phyloP scores from a whole-genome alignment of 2,329 filamentous ascomycete genomes.

The Graphilbum sp. region DNA sequence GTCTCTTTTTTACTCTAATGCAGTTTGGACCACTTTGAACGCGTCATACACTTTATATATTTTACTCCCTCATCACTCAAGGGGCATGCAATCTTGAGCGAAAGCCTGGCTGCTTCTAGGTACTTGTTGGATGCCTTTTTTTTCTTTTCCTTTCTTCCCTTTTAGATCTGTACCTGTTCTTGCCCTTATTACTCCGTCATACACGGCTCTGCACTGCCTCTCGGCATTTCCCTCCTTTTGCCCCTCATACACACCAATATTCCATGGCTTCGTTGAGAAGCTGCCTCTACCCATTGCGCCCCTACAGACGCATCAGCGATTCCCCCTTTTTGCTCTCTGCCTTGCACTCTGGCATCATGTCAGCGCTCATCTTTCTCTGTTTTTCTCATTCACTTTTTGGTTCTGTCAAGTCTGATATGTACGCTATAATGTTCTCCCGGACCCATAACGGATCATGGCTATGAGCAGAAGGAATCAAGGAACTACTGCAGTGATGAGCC shows the following conservation, averaged over 20 bases:
- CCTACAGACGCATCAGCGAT: too few relatives aligned
- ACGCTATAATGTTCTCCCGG: too few relatives aligned
- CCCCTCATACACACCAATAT: not conserved
- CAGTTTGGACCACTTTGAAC: constrained; percentile 7
- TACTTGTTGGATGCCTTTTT: constrained; percentile 3
- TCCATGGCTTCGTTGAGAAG: too few relatives aligned
- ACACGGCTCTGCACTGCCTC: not conserved
- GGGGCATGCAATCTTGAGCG: constrained; percentile 8
- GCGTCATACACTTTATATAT: not conserved
- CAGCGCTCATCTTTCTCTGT: not conserved
- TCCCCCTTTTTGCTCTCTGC: not conserved
- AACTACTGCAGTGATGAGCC: too few relatives aligned
- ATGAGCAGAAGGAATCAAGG: too few relatives aligned
- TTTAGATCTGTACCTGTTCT: not conserved
- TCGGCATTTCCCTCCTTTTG: not conserved
- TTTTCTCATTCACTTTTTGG: not conserved
- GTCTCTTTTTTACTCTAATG: constrained; percentile 7
- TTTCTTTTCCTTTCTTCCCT: not conserved
- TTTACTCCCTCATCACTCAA: too few relatives aligned
- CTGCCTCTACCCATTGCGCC: too few relatives aligned
- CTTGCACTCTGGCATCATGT: not conserved
- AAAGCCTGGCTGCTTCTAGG: constrained; percentile 9
- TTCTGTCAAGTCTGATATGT: not conserved
- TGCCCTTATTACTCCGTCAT: not conserved
- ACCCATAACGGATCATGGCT: too few relatives aligned